Conservation (phyloP, 805 yeast genomes). For the Metschnikowia amazonensis region DNA sequence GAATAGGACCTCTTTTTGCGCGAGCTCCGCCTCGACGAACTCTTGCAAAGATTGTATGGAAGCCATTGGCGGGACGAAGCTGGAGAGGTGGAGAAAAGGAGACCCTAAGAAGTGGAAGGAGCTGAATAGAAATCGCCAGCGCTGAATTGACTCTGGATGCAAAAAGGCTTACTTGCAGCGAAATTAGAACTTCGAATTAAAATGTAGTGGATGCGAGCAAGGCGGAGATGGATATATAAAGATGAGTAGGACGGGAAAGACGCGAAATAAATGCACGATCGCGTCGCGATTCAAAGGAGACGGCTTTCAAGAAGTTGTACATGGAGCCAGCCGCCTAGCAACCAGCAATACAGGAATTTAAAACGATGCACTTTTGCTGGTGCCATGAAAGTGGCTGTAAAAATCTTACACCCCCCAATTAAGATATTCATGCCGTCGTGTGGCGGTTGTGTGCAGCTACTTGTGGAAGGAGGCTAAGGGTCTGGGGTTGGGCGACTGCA, state of each 20-base stretch:
- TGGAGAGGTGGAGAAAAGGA: background rate
- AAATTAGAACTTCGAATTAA: background rate
- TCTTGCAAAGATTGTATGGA: background rate
- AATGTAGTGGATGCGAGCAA: background rate
- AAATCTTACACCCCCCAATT: too few species aligned
- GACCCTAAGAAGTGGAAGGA: too few species aligned
- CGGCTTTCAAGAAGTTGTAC: background rate
- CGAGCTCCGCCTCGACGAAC: slow-evolving; percentile 24
- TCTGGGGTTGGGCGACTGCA: slow-evolving; percentile 1
- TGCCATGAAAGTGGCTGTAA: too few species aligned
- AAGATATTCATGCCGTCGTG: too few species aligned
- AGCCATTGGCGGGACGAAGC: background rate
- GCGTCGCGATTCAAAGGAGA: slow-evolving; percentile 4
- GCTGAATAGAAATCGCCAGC: background rate
- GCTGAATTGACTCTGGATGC: background rate
- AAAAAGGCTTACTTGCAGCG: background rate
- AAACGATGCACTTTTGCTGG: too few species aligned
- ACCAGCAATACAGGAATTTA: too few species aligned
- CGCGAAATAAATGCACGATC: slow-evolving; percentile 5
- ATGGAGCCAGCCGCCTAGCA: background rate
- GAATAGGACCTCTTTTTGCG: slow-evolving; percentile 33
- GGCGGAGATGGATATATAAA: slow-evolving; percentile 5
- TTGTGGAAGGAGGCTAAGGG: background rate
- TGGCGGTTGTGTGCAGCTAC: too few species aligned
- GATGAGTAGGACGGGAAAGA: background rate